Evolutionary conservation across 2,329 filamentous ascomycete species (phyloP), one percentile per base, ranked within the genome.

Genomic region (Myriosclerotinia curreyana): DNA sequence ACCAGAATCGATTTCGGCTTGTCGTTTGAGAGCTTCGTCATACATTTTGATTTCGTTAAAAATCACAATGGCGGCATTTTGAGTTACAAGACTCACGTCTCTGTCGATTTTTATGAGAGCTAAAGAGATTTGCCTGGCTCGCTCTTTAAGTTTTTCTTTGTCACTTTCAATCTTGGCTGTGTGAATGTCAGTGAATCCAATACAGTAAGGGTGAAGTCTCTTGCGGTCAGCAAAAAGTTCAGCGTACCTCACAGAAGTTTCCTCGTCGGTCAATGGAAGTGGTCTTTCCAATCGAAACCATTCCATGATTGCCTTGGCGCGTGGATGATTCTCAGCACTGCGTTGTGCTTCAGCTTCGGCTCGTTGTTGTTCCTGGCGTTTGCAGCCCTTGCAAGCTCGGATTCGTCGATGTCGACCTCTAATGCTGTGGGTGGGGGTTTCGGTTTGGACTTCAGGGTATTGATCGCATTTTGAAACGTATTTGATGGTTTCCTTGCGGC

Each of bases 1-100:
- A 15, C 46, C 49, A 22, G 31, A 28, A 42, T 61, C 58, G n/a
- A 61, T 50, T 22, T 61, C 48, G 17, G 58, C 34, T 53, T 61
- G 58, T 31, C 46, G 15, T 28, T 17, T 38, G 25, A 61, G 12
- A 15, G 14, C 7, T 52, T 61, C 46, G 11, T 61, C 48, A 3
- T 48, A 36, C 20, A 36, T 36, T 0, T 6, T 3, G 3, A 17
- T 28, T 25, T 58, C 42, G 9, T 22, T 4, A 11, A 48, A 0
- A 17, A 48, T 5, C 0, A 2, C 2, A 1, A 5, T 4, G 20
- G 22, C 1, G 3, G n/a, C 50, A 14, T 2, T 5, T 9, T 8
- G 2, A 3, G 34, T 2, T 49, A 17, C 28, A 25, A 7, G 1
- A 25, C 8, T 25, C 28, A 48, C 12, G 1, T 1, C 1, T 6